These are phyloP conservation scores for Neopestalotiopsis clavispora DNA, from an alignment of 2,329 filamentous ascomycete species.

Conservation along the genomic window DNA sequence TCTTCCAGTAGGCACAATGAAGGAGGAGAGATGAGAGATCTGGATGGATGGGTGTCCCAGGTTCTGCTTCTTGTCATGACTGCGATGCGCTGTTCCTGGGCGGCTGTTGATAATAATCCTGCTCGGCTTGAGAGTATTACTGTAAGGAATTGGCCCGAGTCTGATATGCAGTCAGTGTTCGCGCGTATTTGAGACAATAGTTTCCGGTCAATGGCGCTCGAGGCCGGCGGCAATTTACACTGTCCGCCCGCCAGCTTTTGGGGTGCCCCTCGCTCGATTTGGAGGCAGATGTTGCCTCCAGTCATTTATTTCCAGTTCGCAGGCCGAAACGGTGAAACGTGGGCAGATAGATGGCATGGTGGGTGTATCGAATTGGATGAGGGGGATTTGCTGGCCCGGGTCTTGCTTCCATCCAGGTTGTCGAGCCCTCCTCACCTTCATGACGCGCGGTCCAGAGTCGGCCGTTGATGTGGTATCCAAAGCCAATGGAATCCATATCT, in stretches of 20 bases:
- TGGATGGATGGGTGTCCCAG: not conserved
- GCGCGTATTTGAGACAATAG: not conserved
- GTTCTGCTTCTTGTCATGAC: not conserved
- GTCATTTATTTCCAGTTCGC: slow-evolving; percentile 24
- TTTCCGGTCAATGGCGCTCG: slow-evolving; percentile 2
- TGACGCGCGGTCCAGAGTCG: slow-evolving; percentile 15
- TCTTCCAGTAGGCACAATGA: not conserved
- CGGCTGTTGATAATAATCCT: not conserved
- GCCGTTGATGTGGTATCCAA: slow-evolving; percentile 12
- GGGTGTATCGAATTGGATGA: slow-evolving; percentile 21
- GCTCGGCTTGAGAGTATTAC: not conserved
- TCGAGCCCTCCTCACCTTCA: not conserved
- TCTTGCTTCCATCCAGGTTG: slow-evolving; percentile 10
- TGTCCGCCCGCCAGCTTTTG: slow-evolving; percentile 6
- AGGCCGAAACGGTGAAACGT: slow-evolving; percentile 36
- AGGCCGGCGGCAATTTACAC: slow-evolving; percentile 2
- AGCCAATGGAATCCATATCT: slow-evolving; percentile 16
- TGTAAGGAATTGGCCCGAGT: not conserved
- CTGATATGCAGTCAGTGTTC: not conserved
- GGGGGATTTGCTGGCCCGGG: slow-evolving; percentile 19
- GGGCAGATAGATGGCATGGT: slow-evolving; percentile 30
- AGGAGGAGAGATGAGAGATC: too few relatives aligned
- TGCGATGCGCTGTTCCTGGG: not conserved
- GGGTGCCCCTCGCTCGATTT: slow-evolving; percentile 7
- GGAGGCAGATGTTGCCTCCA: slow-evolving; percentile 6